Evolutionary conservation across 768 basidiomycete genomes (phyloP), one percentile per base, ranked within the genome.

Genomic region (Strobilomyces confusus): DNA sequence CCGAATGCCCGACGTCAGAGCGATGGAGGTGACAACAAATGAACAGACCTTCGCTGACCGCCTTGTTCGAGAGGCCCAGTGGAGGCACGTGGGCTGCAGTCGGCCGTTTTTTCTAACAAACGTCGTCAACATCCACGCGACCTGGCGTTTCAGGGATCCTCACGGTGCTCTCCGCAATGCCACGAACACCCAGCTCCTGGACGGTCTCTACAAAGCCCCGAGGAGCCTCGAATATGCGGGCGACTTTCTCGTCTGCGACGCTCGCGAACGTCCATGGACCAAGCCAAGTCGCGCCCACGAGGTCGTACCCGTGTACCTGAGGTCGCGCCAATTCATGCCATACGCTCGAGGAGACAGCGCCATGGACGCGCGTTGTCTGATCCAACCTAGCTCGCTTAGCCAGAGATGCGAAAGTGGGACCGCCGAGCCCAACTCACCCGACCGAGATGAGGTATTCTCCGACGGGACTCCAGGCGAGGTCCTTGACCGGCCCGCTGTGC

Each of bases 231-330:
- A 99, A 99, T 0, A 98, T 83, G 38, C 97, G 82, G 13, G 84
- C 83, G 12, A 98, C 93, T 70, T 98, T 98, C 71, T 99, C 97
- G 63, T 99, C 97, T 11, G 94, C 93, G 43, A 93, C 86, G 60
- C 91, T 95, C 19, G 86, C 87, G 65, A 98, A 95, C 29, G 80
- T 83, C 43, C 93, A 73, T 0, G 87, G 75, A 53, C 80, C 78
- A 43, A 95, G 77, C 68, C 92, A 95, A 3, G 80, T 81, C 7
- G 82, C 86, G 50, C 85, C 87, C 17, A 95, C 75, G 34, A 98
- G 73, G 63, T 98, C 94, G 68, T 98, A 98, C 8, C 97, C 97
- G 71, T 99, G 97, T 17, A 98, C 85, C 69, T 99, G 97, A 19
- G 97, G 97, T 4, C 97, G 84, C 25, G 81, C 82, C 25, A 98